Evolutionary conservation across 2,329 filamentous ascomycete genomes (phyloP).

Genomic region (Lecanosticta acicola): DNA sequence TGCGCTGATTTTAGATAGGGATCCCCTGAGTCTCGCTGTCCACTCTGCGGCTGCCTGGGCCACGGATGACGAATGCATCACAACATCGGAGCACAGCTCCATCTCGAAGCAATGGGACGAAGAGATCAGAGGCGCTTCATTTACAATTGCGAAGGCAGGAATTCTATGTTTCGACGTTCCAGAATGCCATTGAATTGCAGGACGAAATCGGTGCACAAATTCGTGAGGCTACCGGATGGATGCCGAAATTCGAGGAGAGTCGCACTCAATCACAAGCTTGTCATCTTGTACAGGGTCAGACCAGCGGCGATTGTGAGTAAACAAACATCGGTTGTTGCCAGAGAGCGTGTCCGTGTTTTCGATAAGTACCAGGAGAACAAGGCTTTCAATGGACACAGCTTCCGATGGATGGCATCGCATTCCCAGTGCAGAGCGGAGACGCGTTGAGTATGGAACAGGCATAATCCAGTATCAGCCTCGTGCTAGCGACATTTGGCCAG

Average conservation of each 20-base stretch:
- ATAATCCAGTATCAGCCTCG: slow-evolving; percentile 5
- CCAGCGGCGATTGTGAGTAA: background rate
- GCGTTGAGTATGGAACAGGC: slow-evolving; percentile 1
- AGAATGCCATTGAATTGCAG: background rate
- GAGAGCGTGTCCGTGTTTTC: background rate
- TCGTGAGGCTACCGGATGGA: background rate
- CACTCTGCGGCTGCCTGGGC: background rate
- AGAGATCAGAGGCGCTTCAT: background rate
- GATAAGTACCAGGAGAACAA: background rate
- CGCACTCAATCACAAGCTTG: background rate
- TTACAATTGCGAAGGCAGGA: slow-evolving; percentile 1
- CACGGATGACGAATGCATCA: background rate
- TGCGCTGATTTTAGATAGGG: background rate
- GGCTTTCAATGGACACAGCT: background rate
- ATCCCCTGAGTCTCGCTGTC: background rate
- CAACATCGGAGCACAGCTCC: background rate
- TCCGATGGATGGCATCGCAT: background rate
- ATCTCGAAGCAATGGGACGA: background rate
- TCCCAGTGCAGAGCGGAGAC: slow-evolving; percentile 4
- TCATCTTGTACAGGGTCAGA: background rate
- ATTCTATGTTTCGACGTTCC: slow-evolving; percentile 2
- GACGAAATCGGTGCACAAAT: background rate
- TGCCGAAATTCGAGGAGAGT: background rate
- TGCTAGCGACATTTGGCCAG: slow-evolving; percentile 6
- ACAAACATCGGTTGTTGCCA: slow-evolving; percentile 3